phyloP scores from a whole-genome alignment of 768 basidiomycete genomes.

The Tricholoma matsutake region DNA sequence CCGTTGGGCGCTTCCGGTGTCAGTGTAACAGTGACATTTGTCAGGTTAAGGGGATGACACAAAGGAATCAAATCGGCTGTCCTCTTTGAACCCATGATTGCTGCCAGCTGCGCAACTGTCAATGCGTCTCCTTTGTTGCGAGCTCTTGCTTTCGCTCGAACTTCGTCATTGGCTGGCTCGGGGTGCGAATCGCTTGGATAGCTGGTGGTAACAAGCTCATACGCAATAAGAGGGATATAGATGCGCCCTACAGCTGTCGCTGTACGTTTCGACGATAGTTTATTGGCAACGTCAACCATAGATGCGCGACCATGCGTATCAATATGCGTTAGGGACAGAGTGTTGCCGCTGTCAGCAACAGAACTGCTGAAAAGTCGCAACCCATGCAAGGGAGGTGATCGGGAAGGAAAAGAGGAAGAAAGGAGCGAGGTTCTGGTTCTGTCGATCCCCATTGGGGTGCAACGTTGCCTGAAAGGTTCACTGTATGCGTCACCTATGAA shows the following conservation, averaged over 20 bases:
- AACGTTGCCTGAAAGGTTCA: background rate
- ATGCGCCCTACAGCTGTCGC: conserved; percentile 80
- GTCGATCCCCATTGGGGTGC: background rate
- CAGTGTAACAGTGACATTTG: conserved; percentile 65
- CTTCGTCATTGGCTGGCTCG: conserved; percentile 16
- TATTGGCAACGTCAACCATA: conserved; percentile 82
- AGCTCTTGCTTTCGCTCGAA: conserved; percentile 46
- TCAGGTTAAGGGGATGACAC: conserved; percentile 80
- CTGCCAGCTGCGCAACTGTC: conserved; percentile 79
- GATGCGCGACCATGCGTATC: conserved; percentile 64
- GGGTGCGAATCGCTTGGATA: conserved; percentile 27
- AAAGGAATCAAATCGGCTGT: conserved; percentile 83
- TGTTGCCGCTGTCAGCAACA: conserved; percentile 24
- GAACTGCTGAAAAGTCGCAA: conserved; percentile 16
- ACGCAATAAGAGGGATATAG: conserved; percentile 61
- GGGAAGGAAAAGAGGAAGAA: background rate
- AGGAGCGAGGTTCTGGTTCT: background rate
- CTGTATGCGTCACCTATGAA: conserved; percentile 13
- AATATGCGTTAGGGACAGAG: conserved; percentile 61
- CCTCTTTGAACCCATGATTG: conserved; percentile 83
- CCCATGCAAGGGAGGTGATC: background rate
- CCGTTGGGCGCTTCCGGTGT: conserved; percentile 36
- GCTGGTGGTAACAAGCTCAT: conserved; percentile 53
- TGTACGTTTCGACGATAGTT: conserved; percentile 54
- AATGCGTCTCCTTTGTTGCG: conserved; percentile 67